Evolutionary conservation across 163 green algal genomes (phyloP), one percentile per base, ranked within the genome.

Genomic region (Coccomyxa subellipsoidea): DNA sequence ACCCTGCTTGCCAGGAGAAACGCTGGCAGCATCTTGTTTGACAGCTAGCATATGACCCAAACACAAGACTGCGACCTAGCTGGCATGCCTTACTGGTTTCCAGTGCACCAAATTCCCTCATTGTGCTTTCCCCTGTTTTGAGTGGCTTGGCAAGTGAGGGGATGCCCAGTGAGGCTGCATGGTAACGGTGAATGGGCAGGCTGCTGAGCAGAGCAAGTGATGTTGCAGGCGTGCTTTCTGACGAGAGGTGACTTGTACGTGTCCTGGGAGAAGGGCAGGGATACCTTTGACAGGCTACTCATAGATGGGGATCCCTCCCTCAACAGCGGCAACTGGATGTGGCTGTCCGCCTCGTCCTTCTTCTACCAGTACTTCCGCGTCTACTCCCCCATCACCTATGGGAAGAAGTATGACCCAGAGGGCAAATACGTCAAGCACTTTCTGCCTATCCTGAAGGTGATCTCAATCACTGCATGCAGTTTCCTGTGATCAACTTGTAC

Each of bases 391-490:
- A 82, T 98, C 53, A 88, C 88, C 10, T 99, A 98, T 88, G 93
- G 90, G 25, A 95, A 97, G 85, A 98, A 99, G 90, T 98, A 98
- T 85, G 95, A 99, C 87, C 89, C 90, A 27, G 82, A 95, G 32
- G 95, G 95, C 27, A 88, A 93, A 32, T 98, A 94, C 88, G 91
- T 98, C 71, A 85, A 92, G 35, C 89, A 95, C 78, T 98, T 95
- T 84, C 81, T 98, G 36, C 95, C 95, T 3, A 93, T 93, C 76
- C 92, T 99, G 38, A 97, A 97, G 84, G 84, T 89, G 70, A 31
- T 38, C 32, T 77, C 32, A 39, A 39, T 73, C 10, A 35, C 18
- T 4, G 21, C 32, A n/a, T 8, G 21, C 66, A 73, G 27, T 4
- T 73, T 32, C 66, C 8, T 36, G 21, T 7, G 29, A 36, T 4